Evolutionary conservation across 805 yeast species (phyloP), one percentile per base, ranked within the genome.

Genomic region (Yarrowia bubula): DNA sequence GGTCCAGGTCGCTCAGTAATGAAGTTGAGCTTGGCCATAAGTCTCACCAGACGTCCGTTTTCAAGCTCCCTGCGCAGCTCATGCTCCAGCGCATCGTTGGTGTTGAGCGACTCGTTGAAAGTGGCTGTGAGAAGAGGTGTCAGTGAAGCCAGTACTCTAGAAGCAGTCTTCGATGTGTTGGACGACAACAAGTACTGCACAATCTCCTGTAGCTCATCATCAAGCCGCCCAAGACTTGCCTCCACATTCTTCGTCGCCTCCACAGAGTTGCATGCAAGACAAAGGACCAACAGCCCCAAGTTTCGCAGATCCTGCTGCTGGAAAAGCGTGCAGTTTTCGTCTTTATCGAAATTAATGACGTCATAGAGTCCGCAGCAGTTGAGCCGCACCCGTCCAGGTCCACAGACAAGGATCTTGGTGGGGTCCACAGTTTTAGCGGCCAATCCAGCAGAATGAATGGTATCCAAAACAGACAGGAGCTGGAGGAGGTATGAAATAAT

Each of bases 401-500:
- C 84, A 1, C 96, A 88, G 0, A 90, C 81, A 43, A 93, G 81
- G 31, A 95, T 83, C 69, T 89, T 90, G 38, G 86, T 82, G 68
- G 87, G 80, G 65, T 87, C 84, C 14, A 89, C 73, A 0, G 84
- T 75, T 60, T 93, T 83, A 1, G 87, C 87, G 1, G 86, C 81
- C 61, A 93, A 76, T 0, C 84, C 84, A n/a, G 79, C 77, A 2
- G 79, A 77, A 77, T 93, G 98, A 13, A 88, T 81, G 5, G 83
- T 80, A n/a, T 80, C 75, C 28, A 90, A 72, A 0, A 92, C 97
- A 70, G 83, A 82, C 2, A 87, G 79, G 37, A 95, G 75, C 76
- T 95, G 98, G 15, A 86, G 81, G 62, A 89, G 75, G 70, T 91
- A 90, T 38, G 78, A 76, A 97, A 98, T 91, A 51, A 93, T 75